Conservation (phyloP, 2,329 filamentous ascomycete genomes). For the Didymella lethalis region DNA sequence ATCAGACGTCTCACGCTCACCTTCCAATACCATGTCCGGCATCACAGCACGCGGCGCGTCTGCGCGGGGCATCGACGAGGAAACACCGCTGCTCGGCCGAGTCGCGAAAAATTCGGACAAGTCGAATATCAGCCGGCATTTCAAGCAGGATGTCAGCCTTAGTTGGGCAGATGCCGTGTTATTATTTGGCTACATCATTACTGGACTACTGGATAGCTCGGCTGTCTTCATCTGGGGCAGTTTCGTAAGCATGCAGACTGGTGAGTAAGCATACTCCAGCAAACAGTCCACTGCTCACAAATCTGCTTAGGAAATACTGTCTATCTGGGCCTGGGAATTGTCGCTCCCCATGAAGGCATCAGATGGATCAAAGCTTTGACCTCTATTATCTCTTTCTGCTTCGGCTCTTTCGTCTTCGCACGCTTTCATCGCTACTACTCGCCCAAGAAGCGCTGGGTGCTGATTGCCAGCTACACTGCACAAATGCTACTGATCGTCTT, state of each 20-base stretch:
- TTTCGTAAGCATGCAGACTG: constrained; percentile 86
- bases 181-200: constrained; percentile 77
- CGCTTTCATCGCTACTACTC: constrained; percentile 71
- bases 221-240: constrained; percentile 79
- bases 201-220: constrained; percentile 78
- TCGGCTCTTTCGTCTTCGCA: constrained; percentile 75
- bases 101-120: constrained; percentile 34
- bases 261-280: constrained; percentile 51
- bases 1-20: constrained; percentile 7
- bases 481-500: constrained; percentile 54
- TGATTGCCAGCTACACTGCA: constrained; percentile 57
- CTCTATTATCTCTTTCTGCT: constrained; percentile 74
- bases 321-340: constrained; percentile 78
- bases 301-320: constrained; percentile 70
- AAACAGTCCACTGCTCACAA: constrained; percentile 21
- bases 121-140: constrained; percentile 40
- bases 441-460: constrained; percentile 69
- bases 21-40: constrained; percentile 15
- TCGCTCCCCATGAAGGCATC: constrained; percentile 60
- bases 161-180: constrained; percentile 73
- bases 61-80: constrained; percentile 35
- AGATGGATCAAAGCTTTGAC: constrained; percentile 76
- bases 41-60: constrained; percentile 16
- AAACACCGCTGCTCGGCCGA: constrained; percentile 45
- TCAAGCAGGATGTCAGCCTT: constrained; percentile 63